Evolutionary conservation across 2,329 filamentous ascomycete species (phyloP).

Genomic region (Pseudocercospora musae): DNA sequence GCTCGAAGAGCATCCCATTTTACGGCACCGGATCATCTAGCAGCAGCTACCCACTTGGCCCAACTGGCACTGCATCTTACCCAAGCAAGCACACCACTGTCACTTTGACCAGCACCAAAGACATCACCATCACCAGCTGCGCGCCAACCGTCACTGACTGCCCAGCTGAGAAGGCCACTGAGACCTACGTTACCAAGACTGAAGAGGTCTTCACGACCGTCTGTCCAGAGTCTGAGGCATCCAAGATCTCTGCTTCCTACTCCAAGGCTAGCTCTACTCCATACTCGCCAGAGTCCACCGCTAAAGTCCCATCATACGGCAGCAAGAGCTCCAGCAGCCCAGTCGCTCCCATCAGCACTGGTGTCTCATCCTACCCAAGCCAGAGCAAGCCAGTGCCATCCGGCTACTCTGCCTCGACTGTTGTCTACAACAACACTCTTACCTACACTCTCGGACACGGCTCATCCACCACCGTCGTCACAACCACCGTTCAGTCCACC

Average conservation of each 20-base stretch:
- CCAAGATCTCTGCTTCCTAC: conserved; percentile 16
- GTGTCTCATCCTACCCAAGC: conserved; percentile 18
- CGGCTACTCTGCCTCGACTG: conserved; percentile 24
- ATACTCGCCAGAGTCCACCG: conserved; percentile 8
- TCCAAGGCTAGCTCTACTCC: conserved; percentile 12
- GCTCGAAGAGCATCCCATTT: conserved; percentile 1
- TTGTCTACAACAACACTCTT: conserved; percentile 32
- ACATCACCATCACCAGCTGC: conserved; percentile 24
- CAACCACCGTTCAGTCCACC: conserved; percentile 36
- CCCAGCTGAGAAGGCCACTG: conserved; percentile 19
- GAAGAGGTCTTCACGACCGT: conserved; percentile 25
- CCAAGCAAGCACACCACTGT: conserved; percentile 17
- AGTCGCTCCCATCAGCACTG: conserved; percentile 17
- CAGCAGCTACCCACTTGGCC: conserved; percentile 11
- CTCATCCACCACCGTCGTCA: conserved; percentile 34
- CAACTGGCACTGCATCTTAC: conserved; percentile 8
- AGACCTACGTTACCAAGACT: conserved; percentile 21
- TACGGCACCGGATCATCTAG: conserved; percentile 3
- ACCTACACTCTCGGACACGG: conserved; percentile 37
- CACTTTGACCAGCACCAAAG: conserved; percentile 21
- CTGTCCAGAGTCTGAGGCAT: conserved; percentile 22
- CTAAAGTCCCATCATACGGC: conserved; percentile 3
- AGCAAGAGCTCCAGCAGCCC: conserved; percentile 19
- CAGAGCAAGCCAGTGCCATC: conserved; percentile 18
- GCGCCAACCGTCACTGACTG: conserved; percentile 19